These are phyloP conservation scores for Ogataea chonburiensis DNA, from an alignment of 805 yeast species.

Conservation along the genomic window DNA sequence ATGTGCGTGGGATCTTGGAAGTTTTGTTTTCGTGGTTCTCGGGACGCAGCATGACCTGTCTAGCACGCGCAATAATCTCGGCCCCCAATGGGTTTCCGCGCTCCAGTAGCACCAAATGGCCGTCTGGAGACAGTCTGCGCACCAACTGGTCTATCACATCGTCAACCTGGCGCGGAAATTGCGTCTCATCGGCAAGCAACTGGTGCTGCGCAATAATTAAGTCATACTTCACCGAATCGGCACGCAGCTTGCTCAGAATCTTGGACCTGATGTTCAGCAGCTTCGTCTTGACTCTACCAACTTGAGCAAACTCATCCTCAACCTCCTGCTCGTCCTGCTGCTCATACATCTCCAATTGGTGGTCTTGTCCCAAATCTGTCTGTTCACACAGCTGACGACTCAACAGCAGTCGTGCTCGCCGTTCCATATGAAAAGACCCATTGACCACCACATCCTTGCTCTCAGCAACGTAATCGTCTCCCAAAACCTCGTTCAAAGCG, in stretches of 20 bases:
- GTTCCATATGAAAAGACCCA: slow-evolving; percentile 71
- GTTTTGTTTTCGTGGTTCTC: slow-evolving; percentile 54
- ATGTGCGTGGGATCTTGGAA: slow-evolving; percentile 71
- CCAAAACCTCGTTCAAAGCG: slow-evolving; percentile 83
- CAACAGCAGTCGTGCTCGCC: slow-evolving; percentile 73
- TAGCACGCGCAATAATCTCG: slow-evolving; percentile 83
- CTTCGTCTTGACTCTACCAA: slow-evolving; percentile 57
- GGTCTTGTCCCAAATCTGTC: slow-evolving; percentile 41
- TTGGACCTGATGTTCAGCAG: slow-evolving; percentile 53
- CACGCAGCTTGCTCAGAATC: slow-evolving; percentile 49
- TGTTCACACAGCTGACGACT: slow-evolving; percentile 64
- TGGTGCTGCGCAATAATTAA: slow-evolving; percentile 83
- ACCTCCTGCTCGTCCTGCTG: slow-evolving; percentile 7
- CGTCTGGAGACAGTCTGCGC: slow-evolving; percentile 67
- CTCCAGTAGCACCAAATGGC: slow-evolving; percentile 76
- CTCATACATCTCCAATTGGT: slow-evolving; percentile 5
- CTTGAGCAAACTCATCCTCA: slow-evolving; percentile 24
- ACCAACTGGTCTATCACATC: slow-evolving; percentile 58
- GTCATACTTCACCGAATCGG: slow-evolving; percentile 61
- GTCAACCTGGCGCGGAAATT: slow-evolving; percentile 75
- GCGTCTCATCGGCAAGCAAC: slow-evolving; percentile 54
- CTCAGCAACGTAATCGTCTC: slow-evolving; percentile 56
- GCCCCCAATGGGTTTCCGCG: slow-evolving; percentile 89
- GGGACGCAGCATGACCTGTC: slow-evolving; percentile 89
- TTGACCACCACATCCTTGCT: slow-evolving; percentile 70